Evolutionary conservation across 1,139 yeast species (phyloP).

Genomic region (Candida frijolesensis): DNA sequence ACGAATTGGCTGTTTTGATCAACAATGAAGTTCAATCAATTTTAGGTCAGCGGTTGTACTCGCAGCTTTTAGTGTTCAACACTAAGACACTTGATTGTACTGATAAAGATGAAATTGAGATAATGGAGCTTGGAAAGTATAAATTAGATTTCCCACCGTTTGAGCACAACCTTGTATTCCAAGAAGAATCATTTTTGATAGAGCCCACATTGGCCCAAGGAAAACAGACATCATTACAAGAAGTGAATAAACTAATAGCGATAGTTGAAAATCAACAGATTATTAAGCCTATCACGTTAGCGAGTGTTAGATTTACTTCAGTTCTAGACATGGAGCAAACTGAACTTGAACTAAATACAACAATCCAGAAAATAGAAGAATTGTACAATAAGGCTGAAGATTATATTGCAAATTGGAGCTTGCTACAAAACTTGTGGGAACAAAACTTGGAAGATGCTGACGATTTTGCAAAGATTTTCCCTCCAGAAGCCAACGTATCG

Average conservation of each 20-base stretch:
- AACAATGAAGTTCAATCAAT: constrained; percentile 40
- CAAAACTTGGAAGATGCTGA: constrained; percentile 24
- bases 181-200: constrained; percentile 45
- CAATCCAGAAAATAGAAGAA: constrained; percentile 21
- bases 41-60: constrained; percentile 26
- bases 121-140: constrained; percentile 12
- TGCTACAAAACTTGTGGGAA: constrained; percentile 64
- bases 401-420: constrained; percentile 55
- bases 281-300: constrained; percentile 7
- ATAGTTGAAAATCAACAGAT: constrained; percentile 18
- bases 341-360: constrained; percentile 4
- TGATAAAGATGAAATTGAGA: constrained; percentile 8
- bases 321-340: not conserved
- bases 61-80: constrained; percentile 13
- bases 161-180: constrained; percentile 41
- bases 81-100: constrained; percentile 3
- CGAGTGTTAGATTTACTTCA: constrained; percentile 1
- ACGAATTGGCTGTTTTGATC: constrained; percentile 37
- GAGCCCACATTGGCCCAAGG: constrained; percentile 30
- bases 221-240: constrained; percentile 18
- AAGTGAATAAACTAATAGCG: constrained; percentile 16
- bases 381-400: constrained; percentile 26
- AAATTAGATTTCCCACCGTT: constrained; percentile 6
- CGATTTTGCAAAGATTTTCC: constrained; percentile 25
- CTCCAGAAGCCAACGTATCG: constrained; percentile 21